phyloP scores from a whole-genome alignment of 139 green algal species.

The Pleodorina starrii region DNA sequence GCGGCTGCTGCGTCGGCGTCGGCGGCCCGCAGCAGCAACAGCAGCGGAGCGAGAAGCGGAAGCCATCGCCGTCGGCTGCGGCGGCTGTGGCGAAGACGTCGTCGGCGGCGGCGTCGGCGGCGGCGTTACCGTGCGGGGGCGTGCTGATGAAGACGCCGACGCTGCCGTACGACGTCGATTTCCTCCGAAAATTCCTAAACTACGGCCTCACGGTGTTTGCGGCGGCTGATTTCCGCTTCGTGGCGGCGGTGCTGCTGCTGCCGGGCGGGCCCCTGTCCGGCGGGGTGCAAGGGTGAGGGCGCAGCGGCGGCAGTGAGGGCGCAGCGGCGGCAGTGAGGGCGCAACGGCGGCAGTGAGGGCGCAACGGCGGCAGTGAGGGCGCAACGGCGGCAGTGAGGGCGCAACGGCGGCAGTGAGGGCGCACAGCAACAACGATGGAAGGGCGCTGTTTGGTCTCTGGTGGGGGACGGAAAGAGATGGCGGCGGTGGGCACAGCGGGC shows the following conservation, averaged over 20 bases:
- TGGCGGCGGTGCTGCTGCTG: neutral
- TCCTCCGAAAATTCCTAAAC: slow-evolving; percentile 25
- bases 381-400: no score
- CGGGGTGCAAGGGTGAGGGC: no score
- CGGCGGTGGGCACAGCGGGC: no score
- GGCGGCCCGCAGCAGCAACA: neutral
- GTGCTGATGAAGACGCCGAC: slow-evolving; percentile 32
- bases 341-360: no score
- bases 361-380: no score
- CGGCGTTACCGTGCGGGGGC: neutral
- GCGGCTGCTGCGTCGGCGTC: slow-evolving; percentile 25
- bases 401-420: no score
- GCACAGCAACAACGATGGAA: no score
- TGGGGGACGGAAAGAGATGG: no score
- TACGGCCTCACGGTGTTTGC: slow-evolving; percentile 24
- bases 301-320: no score
- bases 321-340: no score
- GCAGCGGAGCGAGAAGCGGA: neutral
- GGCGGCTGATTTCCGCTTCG: neutral
- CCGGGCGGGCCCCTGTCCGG: neutral
- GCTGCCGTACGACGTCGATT: slow-evolving; percentile 40
- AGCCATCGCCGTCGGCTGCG: neutral
- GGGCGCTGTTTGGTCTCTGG: no score
- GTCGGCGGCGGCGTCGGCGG: neutral
- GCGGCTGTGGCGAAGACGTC: neutral